phyloP scores from a whole-genome alignment of 441 rosid genomes.

The Populus hybrid region DNA sequence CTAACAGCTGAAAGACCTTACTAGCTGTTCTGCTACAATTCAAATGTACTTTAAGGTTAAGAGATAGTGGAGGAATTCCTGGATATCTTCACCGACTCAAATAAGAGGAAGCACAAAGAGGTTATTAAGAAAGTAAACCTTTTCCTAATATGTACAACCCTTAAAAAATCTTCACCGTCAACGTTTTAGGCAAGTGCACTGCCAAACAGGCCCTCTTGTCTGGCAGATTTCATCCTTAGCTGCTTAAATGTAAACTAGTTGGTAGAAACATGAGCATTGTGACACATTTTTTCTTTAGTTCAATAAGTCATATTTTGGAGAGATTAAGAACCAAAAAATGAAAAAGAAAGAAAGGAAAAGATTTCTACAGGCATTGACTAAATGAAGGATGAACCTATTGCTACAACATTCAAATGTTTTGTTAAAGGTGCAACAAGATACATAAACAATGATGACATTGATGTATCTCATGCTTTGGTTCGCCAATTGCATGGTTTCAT shows the following conservation, averaged over 20 bases:
- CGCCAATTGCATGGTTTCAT: not conserved
- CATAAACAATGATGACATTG: not conserved
- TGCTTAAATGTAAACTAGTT: not conserved
- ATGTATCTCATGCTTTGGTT: not conserved
- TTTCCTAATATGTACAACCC: not conserved
- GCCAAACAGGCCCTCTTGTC: not conserved
- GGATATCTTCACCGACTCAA: not conserved
- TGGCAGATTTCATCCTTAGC: not conserved
- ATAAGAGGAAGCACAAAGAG: not conserved
- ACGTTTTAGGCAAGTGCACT: not conserved
- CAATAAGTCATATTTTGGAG: not conserved
- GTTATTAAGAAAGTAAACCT: not conserved
- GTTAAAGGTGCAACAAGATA: not conserved
- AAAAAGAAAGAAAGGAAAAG: not conserved
- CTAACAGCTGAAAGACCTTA: not conserved
- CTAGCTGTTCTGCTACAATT: not conserved
- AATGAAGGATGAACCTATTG: not conserved
- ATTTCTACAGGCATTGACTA: not conserved
- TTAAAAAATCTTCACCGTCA: not conserved
- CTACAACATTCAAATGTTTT: not conserved
- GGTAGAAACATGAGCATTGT: not conserved
- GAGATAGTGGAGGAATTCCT: not conserved
- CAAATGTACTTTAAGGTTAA: not conserved
- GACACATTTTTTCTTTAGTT: not conserved
- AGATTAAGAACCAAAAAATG: not conserved